Base-by-base conservation (phyloP, 176 grass and related monocot genomes). In the Ampelocalamus luodianensis region DNA sequence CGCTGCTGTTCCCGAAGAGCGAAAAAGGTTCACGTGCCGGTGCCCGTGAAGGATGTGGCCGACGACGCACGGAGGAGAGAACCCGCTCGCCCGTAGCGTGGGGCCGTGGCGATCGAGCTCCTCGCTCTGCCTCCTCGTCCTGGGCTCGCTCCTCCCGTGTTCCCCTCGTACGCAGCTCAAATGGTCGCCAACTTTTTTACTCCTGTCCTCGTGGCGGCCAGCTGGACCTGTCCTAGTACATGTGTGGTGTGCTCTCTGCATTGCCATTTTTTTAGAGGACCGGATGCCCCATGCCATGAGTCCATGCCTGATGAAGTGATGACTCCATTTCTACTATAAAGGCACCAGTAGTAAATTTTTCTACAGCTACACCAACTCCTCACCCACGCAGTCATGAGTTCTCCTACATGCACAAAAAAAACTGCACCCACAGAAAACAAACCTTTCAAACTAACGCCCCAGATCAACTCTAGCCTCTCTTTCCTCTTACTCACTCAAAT, bases 101-200 rank as follows among this genome's bases (percentile, higher is more conserved):
- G 56, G 56, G 53, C 53, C 32, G 34, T 44, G 79, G 60, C 36
- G 46, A 66, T 44, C 62, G 34, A 58, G 49, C 16, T 76, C 71
- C 13, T 37, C 49, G 79, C n/a, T 34, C 40, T 46, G 74, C 64
- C 17, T 68, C 83, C 50, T 36, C 34, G 45, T 66, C 45, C 55
- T 24, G 59, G 36, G 61, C 36, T 84, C 14, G 8, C 18, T 22
- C 45, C 62, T 27, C 34, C 82, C 72, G 72, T 85, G 82, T 85
- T 84, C 76, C 82, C 72, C 82, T 85, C 82, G 46, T n/a, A 42
- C 45, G 36, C n/a, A 43, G 18, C 16, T 20, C 29, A 10, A 54
- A 67, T 17, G 64, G 13, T 26, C 13, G 50, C 65, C 22, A 17
- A 1, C 32, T n/a, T 40, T 68, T 23, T 16, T 42, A 14, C 14